phyloP scores from a whole-genome alignment of 768 basidiomycete genomes.

The Rhodosporidiobolus odoratus region DNA sequence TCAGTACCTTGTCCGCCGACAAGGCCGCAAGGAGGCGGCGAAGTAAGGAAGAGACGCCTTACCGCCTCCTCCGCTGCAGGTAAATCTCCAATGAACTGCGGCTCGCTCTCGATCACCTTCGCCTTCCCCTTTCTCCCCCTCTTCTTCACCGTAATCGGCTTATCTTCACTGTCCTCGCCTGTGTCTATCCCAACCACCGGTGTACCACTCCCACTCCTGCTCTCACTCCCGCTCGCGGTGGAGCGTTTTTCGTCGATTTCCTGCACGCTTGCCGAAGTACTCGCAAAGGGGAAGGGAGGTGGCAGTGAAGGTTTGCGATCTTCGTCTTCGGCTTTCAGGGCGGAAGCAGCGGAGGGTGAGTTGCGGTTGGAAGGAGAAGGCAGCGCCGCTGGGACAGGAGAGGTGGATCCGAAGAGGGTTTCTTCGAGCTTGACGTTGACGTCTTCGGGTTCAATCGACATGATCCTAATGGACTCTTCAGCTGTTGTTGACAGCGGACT shows the following conservation, averaged over 20 bases:
- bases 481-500: background rate
- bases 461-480: background rate
- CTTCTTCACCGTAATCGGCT: background rate
- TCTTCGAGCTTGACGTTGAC: background rate
- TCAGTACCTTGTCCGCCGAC: background rate
- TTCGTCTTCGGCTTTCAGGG: background rate
- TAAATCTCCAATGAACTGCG: slow-evolving; percentile 66
- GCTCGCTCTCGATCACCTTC: slow-evolving; percentile 8
- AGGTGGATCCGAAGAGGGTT: background rate
- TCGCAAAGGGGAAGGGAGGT: slow-evolving; percentile 10
- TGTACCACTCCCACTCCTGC: background rate
- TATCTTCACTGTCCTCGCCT: slow-evolving; percentile 2
- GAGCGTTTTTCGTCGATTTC: background rate
- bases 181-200: background rate
- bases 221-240: background rate
- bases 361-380: background rate
- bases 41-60: background rate
- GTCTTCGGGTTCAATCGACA: background rate
- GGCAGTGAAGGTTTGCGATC: slow-evolving; percentile 20
- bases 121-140: slow-evolving; percentile 4
- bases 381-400: background rate
- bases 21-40: too few species aligned
- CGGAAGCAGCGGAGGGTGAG: too few species aligned
- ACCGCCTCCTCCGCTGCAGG: slow-evolving; percentile 67
- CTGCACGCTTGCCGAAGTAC: background rate